Base-by-base conservation (phyloP, 257 asterid species). In the Handroanthus guayacan region DNA sequence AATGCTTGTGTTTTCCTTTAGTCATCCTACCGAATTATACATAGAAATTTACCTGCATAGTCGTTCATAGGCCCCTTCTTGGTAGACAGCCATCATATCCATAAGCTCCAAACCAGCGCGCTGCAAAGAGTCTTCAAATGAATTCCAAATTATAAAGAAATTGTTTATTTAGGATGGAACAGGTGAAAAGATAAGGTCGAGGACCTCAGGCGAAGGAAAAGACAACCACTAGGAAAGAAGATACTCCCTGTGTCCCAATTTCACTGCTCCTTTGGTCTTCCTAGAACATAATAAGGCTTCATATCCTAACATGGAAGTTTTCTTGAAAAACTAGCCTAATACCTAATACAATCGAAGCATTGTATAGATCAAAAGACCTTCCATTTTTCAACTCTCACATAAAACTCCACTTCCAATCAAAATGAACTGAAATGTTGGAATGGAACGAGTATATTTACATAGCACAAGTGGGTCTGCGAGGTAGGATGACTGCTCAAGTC, bases 31-130 rank as follows among this genome's bases (percentile, higher is more conserved):
- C 17, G 45, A 72, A 62, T 66, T 69, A 45, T 58, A 60, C 36
- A 55, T 5, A 69, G 63, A 82, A 67, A 45, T 65, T 73, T 85
- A 95, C 99, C 99, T 95, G 98, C 99, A 95, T 50, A 92, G 76
- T 72, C 99, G 96, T 85, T 95, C 99, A 82, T 91, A 92, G 16
- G 99, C 99, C 60, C 98, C 99, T 86, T 95, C 99, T 86, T 95
- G 99, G 88, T 95, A 91, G 85, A 89, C 96, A 80, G 98, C 95
- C 99, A 95, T 95, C 98, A 95, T 91, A 88, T 95, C 99, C 99
- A 95, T 95, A 69, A 92, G 97, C 88, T 92, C 98, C 92, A 95
- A 79, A 75, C 99, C 99, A 74, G 99, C 99, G 75, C 97, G 93
- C 99, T 95, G 94, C 84, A 66, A 79, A 82, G 75, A 72, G 75